Percentiles rank a stretch among this genome's conserved stretches.
Conservation (phyloP, 2,329 filamentous ascomycete genomes). For the Cladophialophora psammophila region DNA sequence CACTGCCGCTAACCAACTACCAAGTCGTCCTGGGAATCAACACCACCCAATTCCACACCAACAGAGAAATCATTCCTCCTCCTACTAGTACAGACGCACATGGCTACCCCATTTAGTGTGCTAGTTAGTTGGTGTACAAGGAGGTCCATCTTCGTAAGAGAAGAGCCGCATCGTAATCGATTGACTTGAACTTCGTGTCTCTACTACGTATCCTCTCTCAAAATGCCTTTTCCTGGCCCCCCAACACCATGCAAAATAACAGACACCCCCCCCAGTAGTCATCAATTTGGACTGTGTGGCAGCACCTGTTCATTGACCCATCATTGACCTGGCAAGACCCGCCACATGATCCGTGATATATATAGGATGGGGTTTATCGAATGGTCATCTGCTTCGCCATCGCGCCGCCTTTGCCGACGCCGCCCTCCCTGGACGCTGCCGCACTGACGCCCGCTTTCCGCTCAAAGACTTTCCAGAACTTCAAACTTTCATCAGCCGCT, state of each 20-base stretch:
- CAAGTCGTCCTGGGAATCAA: not conserved
- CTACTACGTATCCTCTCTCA: not conserved
- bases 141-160: not conserved
- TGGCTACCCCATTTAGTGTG: no score
- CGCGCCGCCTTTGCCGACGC: constrained; percentile 77
- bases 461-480: constrained; percentile 99
- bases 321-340: not conserved
- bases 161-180: constrained; percentile 29
- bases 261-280: constrained; percentile 5
- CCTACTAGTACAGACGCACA: constrained; percentile 19
- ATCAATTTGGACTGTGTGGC: not conserved
- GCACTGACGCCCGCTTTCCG: constrained; percentile 84
- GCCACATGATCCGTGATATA: not conserved
- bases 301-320: not conserved
- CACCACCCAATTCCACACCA: not conserved
- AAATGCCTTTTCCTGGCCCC: constrained; percentile 17
- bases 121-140: not conserved
- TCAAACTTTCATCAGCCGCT: constrained; percentile 95
- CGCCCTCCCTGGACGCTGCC: constrained; percentile 67
- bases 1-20: not conserved
- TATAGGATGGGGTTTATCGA: constrained; percentile 61
- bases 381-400: constrained; percentile 97
- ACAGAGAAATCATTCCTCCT: not conserved
- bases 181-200: not conserved
- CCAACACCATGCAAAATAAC: constrained; percentile 30